A percentile compares a stretch with the other conserved stretches of the same genome.
Conservation (phyloP, 306 rosid species). For the Begonia peltatifolia region DNA sequence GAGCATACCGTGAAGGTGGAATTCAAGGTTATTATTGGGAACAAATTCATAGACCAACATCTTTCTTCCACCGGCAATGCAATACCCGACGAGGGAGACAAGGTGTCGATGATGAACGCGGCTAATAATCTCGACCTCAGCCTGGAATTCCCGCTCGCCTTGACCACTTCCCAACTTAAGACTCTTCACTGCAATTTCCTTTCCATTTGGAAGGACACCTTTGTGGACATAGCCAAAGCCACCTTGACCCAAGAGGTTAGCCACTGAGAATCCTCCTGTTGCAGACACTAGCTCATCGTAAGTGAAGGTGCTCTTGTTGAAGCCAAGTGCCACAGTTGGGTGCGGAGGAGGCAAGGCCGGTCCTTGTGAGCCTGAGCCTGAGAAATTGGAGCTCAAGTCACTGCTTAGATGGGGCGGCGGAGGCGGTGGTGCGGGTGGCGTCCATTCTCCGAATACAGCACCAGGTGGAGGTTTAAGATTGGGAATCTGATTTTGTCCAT, state of each 20-base stretch:
- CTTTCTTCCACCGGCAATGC: slow-evolving; percentile 29
- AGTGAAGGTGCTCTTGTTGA: slow-evolving; percentile 53
- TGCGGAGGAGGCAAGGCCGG: slow-evolving; percentile 59
- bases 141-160: slow-evolving; percentile 67
- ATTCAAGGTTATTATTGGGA: slow-evolving; percentile 66
- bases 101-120: slow-evolving; percentile 92
- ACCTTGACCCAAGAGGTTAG: slow-evolving; percentile 57
- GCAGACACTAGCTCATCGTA: slow-evolving; percentile 53
- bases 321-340: slow-evolving; percentile 56
- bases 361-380: slow-evolving; percentile 43
- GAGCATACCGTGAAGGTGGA: slow-evolving; percentile 59
- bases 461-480: slow-evolving; percentile 21
- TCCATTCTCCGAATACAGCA: slow-evolving; percentile 20
- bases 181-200: slow-evolving; percentile 76
- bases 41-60: slow-evolving; percentile 67
- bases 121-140: slow-evolving; percentile 75
- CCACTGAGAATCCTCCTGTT: slow-evolving; percentile 37
- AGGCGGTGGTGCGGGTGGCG: slow-evolving; percentile 3
- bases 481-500: slow-evolving; percentile 8
- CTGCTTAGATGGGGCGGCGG: slow-evolving; percentile 10
- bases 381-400: slow-evolving; percentile 35
- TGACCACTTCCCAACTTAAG: slow-evolving; percentile 49
- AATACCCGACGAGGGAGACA: slow-evolving; percentile 78
- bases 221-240: slow-evolving; percentile 79
- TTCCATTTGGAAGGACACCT: slow-evolving; percentile 76